These are phyloP conservation scores for Eimeria sp. DNA, from an alignment of 169 alveolate species.

Conservation along the genomic window DNA sequence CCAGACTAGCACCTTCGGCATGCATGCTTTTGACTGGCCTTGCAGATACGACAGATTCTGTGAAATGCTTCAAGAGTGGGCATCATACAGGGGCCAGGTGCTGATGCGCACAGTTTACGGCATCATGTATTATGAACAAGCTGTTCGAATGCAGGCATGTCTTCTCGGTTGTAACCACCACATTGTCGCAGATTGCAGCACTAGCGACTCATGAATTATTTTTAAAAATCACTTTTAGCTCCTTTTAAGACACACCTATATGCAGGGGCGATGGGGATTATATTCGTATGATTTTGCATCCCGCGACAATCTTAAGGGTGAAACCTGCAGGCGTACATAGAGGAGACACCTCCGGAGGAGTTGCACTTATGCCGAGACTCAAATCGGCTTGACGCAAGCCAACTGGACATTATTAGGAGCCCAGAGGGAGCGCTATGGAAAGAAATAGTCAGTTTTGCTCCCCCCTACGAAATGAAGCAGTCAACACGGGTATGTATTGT, in stretches of 20 bases:
- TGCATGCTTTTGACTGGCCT: not conserved
- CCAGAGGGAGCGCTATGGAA: constrained; percentile 79
- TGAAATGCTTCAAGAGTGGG: constrained; percentile 82
- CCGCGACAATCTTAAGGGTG: not conserved
- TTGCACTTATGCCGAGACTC: constrained; percentile 76
- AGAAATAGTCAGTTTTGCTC: constrained; percentile 49
- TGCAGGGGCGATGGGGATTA: not conserved
- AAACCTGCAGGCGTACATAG: constrained; percentile 62
- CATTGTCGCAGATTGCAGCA: not conserved
- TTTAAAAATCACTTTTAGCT: not conserved
- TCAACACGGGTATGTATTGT: constrained; percentile 46
- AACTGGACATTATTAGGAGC: constrained; percentile 46
- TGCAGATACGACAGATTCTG: constrained; percentile 72
- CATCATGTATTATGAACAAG: constrained; percentile 78
- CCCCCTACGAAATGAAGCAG: constrained; percentile 75
- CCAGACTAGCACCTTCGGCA: not conserved
- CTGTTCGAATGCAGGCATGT: constrained; percentile 80
- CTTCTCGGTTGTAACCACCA: not conserved
- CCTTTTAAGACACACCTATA: not conserved
- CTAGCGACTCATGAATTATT: not conserved
- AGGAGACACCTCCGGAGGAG: constrained; percentile 43
- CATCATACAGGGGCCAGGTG: constrained; percentile 80
- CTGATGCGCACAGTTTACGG: constrained; percentile 81
- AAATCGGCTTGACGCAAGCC: constrained; percentile 57
- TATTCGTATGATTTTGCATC: not conserved